phyloP scores from a whole-genome alignment of 371 early-diverging fungal species.

The Parasitella parasitica region DNA sequence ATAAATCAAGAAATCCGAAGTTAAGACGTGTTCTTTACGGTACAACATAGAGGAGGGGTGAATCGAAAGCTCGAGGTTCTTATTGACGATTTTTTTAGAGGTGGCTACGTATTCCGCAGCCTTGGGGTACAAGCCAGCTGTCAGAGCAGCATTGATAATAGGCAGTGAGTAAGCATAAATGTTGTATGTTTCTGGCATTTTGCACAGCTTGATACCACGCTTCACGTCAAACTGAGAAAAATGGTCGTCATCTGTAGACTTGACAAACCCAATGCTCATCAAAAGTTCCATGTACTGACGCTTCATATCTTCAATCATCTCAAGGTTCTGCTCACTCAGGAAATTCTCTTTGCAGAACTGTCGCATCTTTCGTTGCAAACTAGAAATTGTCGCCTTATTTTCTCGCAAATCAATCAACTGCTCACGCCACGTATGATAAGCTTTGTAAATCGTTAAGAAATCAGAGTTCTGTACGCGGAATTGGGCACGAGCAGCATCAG shows the following conservation, averaged over 20 bases:
- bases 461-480: slow-evolving; percentile 67
- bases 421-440: slow-evolving; percentile 72
- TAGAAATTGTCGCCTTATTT: slow-evolving; percentile 6
- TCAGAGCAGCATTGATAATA: slow-evolving; percentile 66
- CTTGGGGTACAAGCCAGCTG: slow-evolving; percentile 69
- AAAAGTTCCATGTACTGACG: slow-evolving; percentile 75
- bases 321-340: slow-evolving; percentile 61
- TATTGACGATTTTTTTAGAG: slow-evolving; percentile 13
- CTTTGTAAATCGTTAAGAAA: slow-evolving; percentile 73
- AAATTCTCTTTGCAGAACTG: slow-evolving; percentile 58
- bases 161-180: slow-evolving; percentile 40
- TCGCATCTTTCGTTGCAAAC: slow-evolving; percentile 37
- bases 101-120: slow-evolving; percentile 42
- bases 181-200: slow-evolving; percentile 49
- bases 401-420: slow-evolving; percentile 27
- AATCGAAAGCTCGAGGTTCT: slow-evolving; percentile 38
- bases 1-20: slow-evolving; percentile 52
- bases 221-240: slow-evolving; percentile 21
- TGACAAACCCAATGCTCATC: slow-evolving; percentile 73
- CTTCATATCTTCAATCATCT: slow-evolving; percentile 79
- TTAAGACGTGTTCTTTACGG: slow-evolving; percentile 26
- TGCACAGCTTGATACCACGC: slow-evolving; percentile 35
- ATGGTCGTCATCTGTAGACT: slow-evolving; percentile 25
- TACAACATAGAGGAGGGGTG: slow-evolving; percentile 64
- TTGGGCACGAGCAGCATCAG: slow-evolving; percentile 52